A percentile compares a stretch with the other conserved stretches of the same genome.
Conservation (phyloP, 495 filamentous ascomycete species). For the Achaetomiella virescens region DNA sequence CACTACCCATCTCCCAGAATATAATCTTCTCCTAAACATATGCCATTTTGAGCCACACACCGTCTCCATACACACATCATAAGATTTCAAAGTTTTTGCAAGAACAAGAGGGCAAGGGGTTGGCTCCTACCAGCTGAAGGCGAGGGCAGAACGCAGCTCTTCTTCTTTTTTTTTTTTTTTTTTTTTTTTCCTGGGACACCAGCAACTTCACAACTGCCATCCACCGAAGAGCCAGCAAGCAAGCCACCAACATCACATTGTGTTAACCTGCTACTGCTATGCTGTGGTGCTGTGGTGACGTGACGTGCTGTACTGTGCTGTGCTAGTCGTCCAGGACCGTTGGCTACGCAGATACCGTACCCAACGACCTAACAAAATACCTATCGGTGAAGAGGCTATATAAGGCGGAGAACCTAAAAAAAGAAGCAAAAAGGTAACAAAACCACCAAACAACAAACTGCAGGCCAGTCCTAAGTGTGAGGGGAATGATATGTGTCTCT, state of each 20-base stretch:
- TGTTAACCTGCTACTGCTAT: not conserved
- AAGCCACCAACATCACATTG: not conserved
- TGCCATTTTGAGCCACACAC: no score
- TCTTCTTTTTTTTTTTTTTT: no score
- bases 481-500: not conserved
- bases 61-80: not conserved
- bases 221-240: not conserved
- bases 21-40: no score
- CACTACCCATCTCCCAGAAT: no score
- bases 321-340: not conserved
- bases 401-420: not conserved
- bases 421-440: not conserved
- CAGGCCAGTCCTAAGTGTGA: not conserved
- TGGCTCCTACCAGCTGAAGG: no score
- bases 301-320: not conserved
- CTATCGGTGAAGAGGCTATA: conserved; percentile 6
- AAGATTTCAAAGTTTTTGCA: no score
- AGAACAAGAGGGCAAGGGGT: no score
- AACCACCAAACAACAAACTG: not conserved
- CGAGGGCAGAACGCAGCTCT: no score
- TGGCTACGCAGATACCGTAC: not conserved
- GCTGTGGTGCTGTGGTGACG: not conserved
- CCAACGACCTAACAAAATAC: conserved; percentile 1
- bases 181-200: no score
- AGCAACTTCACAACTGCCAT: no score